Percentiles rank a stretch among this genome's conserved stretches.
Conservation (phyloP, 2,329 filamentous ascomycete species). For the Purpureocillium lavendulum region DNA sequence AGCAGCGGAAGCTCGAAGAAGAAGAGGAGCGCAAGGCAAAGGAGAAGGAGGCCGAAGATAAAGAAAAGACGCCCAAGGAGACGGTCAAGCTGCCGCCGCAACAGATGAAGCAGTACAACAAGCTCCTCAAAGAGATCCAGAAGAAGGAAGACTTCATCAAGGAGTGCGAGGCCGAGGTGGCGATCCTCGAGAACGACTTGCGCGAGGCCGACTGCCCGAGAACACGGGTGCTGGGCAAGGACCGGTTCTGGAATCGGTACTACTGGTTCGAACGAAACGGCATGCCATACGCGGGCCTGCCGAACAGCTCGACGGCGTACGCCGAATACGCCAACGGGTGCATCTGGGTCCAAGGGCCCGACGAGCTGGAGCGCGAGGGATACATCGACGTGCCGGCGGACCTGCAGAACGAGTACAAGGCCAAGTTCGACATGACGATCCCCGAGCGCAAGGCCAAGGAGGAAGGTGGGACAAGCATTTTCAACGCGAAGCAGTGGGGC, state of each 20-base stretch:
- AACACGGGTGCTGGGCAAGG: constrained; percentile 81
- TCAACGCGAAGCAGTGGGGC: constrained; percentile 76
- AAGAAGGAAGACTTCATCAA: constrained; percentile 75
- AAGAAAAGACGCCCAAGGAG: constrained; percentile 55
- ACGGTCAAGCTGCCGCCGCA: constrained; percentile 56
- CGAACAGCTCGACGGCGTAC: constrained; percentile 76
- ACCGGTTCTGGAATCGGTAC: constrained; percentile 96
- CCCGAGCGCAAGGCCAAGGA: constrained; percentile 78
- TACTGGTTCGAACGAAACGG: constrained; percentile 99
- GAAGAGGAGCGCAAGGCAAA: constrained; percentile 70
- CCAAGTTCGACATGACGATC: constrained; percentile 72
- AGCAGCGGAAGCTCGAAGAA: constrained; percentile 69
- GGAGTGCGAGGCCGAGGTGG: constrained; percentile 78
- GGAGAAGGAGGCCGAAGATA: constrained; percentile 25
- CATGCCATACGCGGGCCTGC: constrained; percentile 89
- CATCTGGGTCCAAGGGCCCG: constrained; percentile 93
- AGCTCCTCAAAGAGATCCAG: constrained; percentile 80
- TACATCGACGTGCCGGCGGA: constrained; percentile 73
- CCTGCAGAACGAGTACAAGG: constrained; percentile 65
- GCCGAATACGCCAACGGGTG: constrained; percentile 90
- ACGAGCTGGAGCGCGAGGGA: constrained; percentile 76
- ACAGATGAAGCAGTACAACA: constrained; percentile 82
- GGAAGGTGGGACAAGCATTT: constrained; percentile 74
- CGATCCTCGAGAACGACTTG: constrained; percentile 79
- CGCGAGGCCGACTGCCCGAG: constrained; percentile 90